Conservation (phyloP, 2,329 filamentous ascomycete species). For the Onygenales sp. region DNA sequence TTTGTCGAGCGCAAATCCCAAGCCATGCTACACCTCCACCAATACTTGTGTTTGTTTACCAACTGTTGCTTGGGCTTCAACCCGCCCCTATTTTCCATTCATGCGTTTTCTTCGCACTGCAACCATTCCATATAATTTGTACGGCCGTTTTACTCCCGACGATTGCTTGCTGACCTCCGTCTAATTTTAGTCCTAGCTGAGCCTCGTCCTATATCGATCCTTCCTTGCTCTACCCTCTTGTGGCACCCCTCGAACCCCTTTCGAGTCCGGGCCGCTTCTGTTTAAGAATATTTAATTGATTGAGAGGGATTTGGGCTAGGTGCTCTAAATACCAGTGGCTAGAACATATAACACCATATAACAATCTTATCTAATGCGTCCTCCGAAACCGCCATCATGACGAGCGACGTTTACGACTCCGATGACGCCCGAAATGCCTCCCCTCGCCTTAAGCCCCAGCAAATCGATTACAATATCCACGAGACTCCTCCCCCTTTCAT, state of each 20-base stretch:
- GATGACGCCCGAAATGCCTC: slow-evolving; percentile 30
- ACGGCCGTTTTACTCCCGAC: background rate
- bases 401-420: slow-evolving; percentile 30
- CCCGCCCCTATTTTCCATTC: too few species aligned
- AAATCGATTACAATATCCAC: slow-evolving; percentile 22
- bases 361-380: slow-evolving; percentile 18
- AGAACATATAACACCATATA: background rate
- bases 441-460: slow-evolving; percentile 24
- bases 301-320: background rate
- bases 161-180: background rate
- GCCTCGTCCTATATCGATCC: background rate
- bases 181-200: background rate
- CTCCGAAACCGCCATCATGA: slow-evolving; percentile 23
- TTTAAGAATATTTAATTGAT: background rate
- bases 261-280: too few species aligned
- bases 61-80: too few species aligned
- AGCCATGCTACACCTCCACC: too few species aligned
- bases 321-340: too few species aligned
- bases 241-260: background rate
- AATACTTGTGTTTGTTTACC: too few species aligned
- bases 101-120: too few species aligned
- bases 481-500: slow-evolving; percentile 28
- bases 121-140: too few species aligned
- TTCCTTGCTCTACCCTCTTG: background rate
- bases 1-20: too few species aligned